Conservation (phyloP, 2,329 filamentous ascomycete genomes). For the Beauveria australis region DNA sequence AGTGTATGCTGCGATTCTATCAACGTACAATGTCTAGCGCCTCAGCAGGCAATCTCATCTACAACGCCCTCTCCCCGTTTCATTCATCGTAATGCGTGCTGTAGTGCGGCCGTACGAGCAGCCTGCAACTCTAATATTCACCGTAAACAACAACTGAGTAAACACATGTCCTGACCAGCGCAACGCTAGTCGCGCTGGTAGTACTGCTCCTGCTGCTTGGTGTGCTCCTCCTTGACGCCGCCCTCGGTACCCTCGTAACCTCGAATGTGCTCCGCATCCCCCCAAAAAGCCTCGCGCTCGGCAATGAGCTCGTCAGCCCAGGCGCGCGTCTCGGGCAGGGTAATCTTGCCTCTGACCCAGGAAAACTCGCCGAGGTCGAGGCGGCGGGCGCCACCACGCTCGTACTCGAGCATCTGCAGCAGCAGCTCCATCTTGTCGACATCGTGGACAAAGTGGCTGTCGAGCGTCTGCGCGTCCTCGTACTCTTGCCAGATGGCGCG, state of each 20-base stretch:
- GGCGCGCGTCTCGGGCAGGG: slow-evolving; percentile 65
- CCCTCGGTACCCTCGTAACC: slow-evolving; percentile 35
- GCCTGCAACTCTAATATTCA: no score
- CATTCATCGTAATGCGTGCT: no score
- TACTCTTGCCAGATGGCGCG: slow-evolving; percentile 88
- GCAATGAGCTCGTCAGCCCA: slow-evolving; percentile 72
- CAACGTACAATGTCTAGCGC: no score
- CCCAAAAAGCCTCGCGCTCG: slow-evolving; percentile 72
- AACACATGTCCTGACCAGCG: no score
- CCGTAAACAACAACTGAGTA: no score
- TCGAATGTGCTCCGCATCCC: slow-evolving; percentile 36
- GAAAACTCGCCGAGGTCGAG: slow-evolving; percentile 82
- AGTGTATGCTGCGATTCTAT: no score
- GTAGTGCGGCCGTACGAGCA: no score
- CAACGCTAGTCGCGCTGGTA: slow-evolving; percentile 26
- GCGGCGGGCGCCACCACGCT: slow-evolving; percentile 57
- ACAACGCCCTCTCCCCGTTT: no score
- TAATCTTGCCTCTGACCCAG: slow-evolving; percentile 66
- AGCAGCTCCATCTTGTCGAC: slow-evolving; percentile 95
- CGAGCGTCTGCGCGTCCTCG: slow-evolving; percentile 74
- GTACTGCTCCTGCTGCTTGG: slow-evolving; percentile 40
- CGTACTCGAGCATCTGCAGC: slow-evolving; percentile 94
- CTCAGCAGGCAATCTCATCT: no score
- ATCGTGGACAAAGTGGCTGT: slow-evolving; percentile 88
- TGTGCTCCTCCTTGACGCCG: slow-evolving; percentile 28